Conservation (phyloP, 225 moss, liverwort and hornwort species). For the Sphagnum contortum region DNA sequence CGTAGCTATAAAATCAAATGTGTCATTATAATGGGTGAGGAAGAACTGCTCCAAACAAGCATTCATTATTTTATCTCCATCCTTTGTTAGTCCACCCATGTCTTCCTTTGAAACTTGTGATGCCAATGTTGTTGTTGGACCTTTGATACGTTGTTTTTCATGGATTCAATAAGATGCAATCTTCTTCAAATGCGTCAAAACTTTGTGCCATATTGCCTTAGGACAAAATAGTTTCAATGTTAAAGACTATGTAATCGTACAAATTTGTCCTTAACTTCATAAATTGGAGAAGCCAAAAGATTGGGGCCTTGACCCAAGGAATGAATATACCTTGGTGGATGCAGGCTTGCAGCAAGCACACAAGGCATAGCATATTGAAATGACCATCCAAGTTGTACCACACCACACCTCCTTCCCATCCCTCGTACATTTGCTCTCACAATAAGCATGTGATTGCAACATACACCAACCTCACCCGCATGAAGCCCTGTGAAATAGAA, state of each 20-base stretch:
- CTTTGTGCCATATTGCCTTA: no score
- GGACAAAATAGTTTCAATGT: no score
- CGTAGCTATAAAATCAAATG: conserved; percentile 50
- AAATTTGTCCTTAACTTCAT: not conserved
- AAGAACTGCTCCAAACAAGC: conserved; percentile 40
- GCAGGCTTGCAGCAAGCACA: conserved; percentile 36
- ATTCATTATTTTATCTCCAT: conserved; percentile 29
- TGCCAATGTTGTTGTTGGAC: conserved; percentile 8
- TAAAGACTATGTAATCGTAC: no score
- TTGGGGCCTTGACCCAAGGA: not conserved
- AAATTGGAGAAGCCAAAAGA: no score
- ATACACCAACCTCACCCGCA: conserved; percentile 15
- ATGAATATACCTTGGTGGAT: conserved; percentile 18
- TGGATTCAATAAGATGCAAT: not conserved
- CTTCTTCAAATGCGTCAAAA: not conserved
- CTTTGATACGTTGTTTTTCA: conserved; percentile 3
- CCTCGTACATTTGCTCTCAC: conserved; percentile 28
- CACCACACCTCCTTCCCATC: conserved; percentile 47
- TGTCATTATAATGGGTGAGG: conserved; percentile 52
- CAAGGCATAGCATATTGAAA: conserved; percentile 38
- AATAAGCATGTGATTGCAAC: conserved; percentile 40
- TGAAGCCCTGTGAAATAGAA: not conserved
- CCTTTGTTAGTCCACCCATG: conserved; percentile 10
- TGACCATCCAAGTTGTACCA: conserved; percentile 61
- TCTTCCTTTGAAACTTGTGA: conserved; percentile 5